Conservation (phyloP, 257 asterid genomes). For the Solanum tarijense region DNA sequence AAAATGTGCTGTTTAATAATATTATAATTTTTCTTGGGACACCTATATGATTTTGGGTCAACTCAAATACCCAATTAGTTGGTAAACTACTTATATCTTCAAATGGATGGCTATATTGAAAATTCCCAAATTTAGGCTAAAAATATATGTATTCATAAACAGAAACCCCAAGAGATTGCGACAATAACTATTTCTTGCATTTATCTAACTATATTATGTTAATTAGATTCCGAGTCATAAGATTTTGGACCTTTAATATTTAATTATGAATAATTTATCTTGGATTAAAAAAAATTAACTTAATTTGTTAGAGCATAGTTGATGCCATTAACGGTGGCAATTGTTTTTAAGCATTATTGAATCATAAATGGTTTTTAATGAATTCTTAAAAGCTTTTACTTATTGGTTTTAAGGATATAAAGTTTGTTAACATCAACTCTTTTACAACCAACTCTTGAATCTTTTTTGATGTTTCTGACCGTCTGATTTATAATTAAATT, state of each 20-base stretch:
- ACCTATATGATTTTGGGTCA: not conserved
- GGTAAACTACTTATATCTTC: not conserved
- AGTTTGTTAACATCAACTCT: not conserved
- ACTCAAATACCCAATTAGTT: not conserved
- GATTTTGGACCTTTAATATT: not conserved
- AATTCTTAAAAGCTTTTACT: no score
- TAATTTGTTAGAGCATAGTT: not conserved
- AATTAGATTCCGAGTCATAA: not conserved
- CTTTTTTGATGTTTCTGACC: not conserved
- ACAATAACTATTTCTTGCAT: not conserved
- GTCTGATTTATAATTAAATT: not conserved
- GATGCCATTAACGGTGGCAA: not conserved
- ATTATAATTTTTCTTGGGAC: not conserved
- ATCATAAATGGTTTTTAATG: not conserved
- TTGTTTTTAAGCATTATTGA: not conserved
- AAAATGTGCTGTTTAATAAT: not conserved
- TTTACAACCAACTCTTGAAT: not conserved
- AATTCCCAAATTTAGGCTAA: not conserved
- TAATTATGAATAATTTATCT: not conserved
- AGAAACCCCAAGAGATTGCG: not conserved
- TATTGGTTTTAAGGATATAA: not conserved
- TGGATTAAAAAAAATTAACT: not conserved
- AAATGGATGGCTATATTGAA: not conserved
- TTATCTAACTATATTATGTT: not conserved
- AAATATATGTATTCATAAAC: not conserved